These are phyloP conservation scores for Nepenthes gracilis DNA, from an alignment of 148 eudicot genomes.

Conservation along the genomic window DNA sequence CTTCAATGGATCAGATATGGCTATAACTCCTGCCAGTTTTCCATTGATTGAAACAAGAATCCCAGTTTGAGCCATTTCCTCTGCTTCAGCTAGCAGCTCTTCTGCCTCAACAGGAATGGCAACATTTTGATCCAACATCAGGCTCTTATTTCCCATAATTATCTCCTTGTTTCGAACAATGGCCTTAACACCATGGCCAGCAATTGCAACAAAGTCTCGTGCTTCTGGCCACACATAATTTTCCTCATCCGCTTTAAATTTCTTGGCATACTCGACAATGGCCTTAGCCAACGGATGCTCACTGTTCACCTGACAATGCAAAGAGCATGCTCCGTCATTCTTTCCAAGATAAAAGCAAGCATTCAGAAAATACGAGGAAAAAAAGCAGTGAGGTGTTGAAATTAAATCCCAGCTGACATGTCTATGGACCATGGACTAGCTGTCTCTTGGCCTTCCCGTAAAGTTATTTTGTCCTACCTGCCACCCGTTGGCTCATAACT, in stretches of 20 bases:
- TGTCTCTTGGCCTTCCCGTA: too few relatives aligned
- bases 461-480: too few relatives aligned
- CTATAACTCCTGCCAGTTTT: slow-evolving; percentile 51
- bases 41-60: slow-evolving; percentile 62
- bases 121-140: slow-evolving; percentile 53
- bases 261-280: slow-evolving; percentile 73
- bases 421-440: too few relatives aligned
- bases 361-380: background rate
- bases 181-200: slow-evolving; percentile 84
- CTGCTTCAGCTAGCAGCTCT: slow-evolving; percentile 59
- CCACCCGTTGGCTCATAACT: too few relatives aligned
- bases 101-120: slow-evolving; percentile 49
- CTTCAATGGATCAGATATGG: slow-evolving; percentile 84
- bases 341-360: background rate
- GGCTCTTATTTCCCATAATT: slow-evolving; percentile 72
- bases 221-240: slow-evolving; percentile 57
- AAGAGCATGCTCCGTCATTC: background rate
- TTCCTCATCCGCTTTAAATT: slow-evolving; percentile 50
- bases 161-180: slow-evolving; percentile 45
- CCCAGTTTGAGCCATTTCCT: slow-evolving; percentile 77
- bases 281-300: slow-evolving; percentile 97
- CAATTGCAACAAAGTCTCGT: slow-evolving; percentile 45
- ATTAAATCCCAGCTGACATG: background rate
- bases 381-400: too few relatives aligned
- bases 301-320: slow-evolving; percentile 52